Evolutionary conservation across 2,329 filamentous ascomycete species (phyloP).

Genomic region (Cladosporium sp.): DNA sequence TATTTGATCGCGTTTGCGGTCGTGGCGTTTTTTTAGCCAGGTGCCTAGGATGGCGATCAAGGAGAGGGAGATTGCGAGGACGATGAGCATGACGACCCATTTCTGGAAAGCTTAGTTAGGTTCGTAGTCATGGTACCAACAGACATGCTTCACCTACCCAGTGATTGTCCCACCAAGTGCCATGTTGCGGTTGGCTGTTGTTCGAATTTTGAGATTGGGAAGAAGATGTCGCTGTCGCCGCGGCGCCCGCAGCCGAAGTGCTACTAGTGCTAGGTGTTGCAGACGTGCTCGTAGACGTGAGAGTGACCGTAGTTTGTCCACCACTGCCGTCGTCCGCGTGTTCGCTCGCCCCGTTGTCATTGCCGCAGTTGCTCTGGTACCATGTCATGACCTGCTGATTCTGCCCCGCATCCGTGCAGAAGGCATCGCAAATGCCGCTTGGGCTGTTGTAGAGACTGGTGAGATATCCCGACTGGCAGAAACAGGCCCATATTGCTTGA

Average conservation of each 20-base stretch:
- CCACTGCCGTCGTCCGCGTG: constrained; percentile 19
- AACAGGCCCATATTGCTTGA: constrained; percentile 59
- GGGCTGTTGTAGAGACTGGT: constrained; percentile 50
- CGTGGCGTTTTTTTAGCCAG: constrained; percentile 68
- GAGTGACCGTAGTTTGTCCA: constrained; percentile 8
- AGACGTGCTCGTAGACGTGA: constrained; percentile 7
- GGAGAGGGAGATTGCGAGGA: constrained; percentile 65
- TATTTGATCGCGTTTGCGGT: constrained; percentile 58
- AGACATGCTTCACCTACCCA: constrained; percentile 8
- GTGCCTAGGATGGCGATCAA: constrained; percentile 63
- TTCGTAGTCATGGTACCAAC: too few species aligned
- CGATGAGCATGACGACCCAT: constrained; percentile 77
- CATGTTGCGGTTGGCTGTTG: background rate
- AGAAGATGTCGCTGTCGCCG: constrained; percentile 5
- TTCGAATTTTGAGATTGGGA: background rate
- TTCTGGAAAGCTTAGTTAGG: constrained; percentile 31
- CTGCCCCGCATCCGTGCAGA: constrained; percentile 42
- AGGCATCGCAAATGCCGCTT: constrained; percentile 52
- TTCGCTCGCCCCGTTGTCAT: constrained; percentile 37
- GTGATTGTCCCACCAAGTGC: constrained; percentile 22
- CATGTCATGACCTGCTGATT: constrained; percentile 60
- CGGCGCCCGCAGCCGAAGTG: constrained; percentile 10
- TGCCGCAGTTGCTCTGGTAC: constrained; percentile 63
- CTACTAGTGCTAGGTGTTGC: constrained; percentile 7
- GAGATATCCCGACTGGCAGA: constrained; percentile 63